Evolutionary conservation across 2,329 filamentous ascomycete genomes (phyloP).

Genomic region (Hymenotorrendiella dingleyae): DNA sequence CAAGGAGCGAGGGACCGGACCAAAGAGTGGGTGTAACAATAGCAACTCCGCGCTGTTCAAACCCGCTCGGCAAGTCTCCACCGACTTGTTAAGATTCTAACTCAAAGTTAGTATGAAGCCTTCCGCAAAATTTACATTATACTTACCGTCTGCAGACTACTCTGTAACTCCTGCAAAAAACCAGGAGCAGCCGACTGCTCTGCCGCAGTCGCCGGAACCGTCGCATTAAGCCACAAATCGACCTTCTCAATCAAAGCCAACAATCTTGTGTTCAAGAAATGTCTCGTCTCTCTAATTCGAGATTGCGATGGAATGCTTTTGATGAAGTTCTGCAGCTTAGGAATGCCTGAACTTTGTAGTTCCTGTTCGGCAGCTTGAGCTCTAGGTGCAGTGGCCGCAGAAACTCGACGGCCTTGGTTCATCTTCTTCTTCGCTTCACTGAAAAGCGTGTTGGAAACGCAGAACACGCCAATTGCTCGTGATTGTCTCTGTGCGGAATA

Average conservation of each 20-base stretch:
- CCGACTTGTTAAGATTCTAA: constrained; percentile 6
- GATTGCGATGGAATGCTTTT: constrained; percentile 8
- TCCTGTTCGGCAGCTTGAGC: constrained; percentile 3
- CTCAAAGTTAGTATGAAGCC: background rate
- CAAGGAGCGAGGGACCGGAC: background rate
- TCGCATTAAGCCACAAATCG: constrained; percentile 13
- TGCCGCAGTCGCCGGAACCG: constrained; percentile 1
- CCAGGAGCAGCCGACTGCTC: constrained; percentile 2
- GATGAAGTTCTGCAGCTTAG: constrained; percentile 7
- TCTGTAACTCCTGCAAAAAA: constrained; percentile 6
- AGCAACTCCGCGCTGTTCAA: background rate
- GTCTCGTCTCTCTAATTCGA: constrained; percentile 12
- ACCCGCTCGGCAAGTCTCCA: background rate
- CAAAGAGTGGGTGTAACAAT: too few relatives aligned
- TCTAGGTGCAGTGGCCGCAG: background rate
- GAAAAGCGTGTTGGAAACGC: constrained; percentile 12
- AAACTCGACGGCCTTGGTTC: background rate
- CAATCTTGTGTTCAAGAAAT: constrained; percentile 9
- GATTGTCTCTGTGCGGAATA: constrained; percentile 3
- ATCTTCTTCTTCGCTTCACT: background rate
- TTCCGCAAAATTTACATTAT: background rate
- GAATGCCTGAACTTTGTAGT: constrained; percentile 6
- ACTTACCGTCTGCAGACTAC: constrained; percentile 6
- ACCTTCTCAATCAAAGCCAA: constrained; percentile 9
- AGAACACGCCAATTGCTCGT: constrained; percentile 9